Evolutionary conservation across 176 grass and related monocot genomes (phyloP).

Genomic region (Aegilops umbellulata): DNA sequence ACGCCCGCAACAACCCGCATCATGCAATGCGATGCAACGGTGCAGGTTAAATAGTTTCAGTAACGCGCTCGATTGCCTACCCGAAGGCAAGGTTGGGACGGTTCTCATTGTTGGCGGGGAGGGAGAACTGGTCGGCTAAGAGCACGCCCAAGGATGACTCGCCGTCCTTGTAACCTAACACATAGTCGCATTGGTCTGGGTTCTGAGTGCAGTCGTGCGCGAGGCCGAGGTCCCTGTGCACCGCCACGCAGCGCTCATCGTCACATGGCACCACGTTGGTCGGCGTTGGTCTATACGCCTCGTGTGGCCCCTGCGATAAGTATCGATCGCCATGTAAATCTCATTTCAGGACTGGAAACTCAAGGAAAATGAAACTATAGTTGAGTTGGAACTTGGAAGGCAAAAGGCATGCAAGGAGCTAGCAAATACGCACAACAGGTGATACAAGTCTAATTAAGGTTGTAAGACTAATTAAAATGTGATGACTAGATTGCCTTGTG

Average conservation of each 20-base stretch:
- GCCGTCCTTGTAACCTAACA: neutral
- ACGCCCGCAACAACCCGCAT: neutral
- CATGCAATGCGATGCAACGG: neutral
- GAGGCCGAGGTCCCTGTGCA: neutral
- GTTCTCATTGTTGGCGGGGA: neutral
- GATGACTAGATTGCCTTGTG: neutral
- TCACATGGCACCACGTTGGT: neutral
- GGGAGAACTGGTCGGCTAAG: neutral
- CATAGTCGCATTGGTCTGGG: neutral
- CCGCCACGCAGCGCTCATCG: neutral
- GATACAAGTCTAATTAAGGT: neutral
- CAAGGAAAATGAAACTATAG: too few species aligned
- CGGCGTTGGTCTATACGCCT: neutral
- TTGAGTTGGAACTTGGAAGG: neutral
- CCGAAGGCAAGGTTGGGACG: neutral
- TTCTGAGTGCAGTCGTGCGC: neutral
- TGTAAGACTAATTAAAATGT: neutral
- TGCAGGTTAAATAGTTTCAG: too few species aligned
- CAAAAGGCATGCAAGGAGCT: neutral
- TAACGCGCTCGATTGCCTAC: neutral
- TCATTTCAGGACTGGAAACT: neutral
- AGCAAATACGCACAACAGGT: neutral
- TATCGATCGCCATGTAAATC: too few species aligned
- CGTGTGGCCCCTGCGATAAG: neutral
- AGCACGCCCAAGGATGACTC: neutral